These are phyloP conservation scores for Neoascochyta sp. DNA, from an alignment of 2,329 filamentous ascomycete genomes.

Conservation along the genomic window DNA sequence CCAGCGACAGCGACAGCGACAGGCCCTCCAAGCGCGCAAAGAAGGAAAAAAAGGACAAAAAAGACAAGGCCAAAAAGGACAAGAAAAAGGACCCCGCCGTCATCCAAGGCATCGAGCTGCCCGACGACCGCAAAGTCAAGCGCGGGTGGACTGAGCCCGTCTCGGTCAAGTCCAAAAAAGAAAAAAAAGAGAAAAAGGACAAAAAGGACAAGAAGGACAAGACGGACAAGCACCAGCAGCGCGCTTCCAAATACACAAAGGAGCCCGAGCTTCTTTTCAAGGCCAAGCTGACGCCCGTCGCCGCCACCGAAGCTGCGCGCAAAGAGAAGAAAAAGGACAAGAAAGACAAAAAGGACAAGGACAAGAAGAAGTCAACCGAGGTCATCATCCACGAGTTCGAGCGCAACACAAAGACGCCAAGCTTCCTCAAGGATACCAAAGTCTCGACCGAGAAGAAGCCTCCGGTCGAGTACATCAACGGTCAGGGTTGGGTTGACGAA, in stretches of 20 bases:
- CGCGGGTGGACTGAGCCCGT: constrained; percentile 79
- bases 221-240: constrained; percentile 54
- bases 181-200: constrained; percentile 49
- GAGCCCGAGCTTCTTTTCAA: constrained; percentile 81
- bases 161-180: constrained; percentile 40
- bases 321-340: constrained; percentile 47
- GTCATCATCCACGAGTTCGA: constrained; percentile 84
- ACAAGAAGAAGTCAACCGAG: constrained; percentile 50
- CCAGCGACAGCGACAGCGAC: constrained; percentile 42
- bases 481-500: constrained; percentile 82
- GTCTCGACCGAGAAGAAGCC: constrained; percentile 45
- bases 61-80: constrained; percentile 2
- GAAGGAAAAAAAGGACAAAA: constrained; percentile 42
- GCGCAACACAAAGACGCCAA: constrained; percentile 76
- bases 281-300: constrained; percentile 60
- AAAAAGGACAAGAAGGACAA: constrained; percentile 55
- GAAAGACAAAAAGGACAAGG: constrained; percentile 60
- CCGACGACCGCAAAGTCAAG: constrained; percentile 74
- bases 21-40: constrained; percentile 49
- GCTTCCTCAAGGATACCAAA: constrained; percentile 65
- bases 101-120: constrained; percentile 67
- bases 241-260: constrained; percentile 75
- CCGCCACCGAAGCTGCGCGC: constrained; percentile 31
- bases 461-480: constrained; percentile 70
- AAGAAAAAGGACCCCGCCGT: constrained; percentile 48